These are phyloP conservation scores for Pulveroboletus sp. DNA, from an alignment of 768 basidiomycete species.

Conservation along the genomic window DNA sequence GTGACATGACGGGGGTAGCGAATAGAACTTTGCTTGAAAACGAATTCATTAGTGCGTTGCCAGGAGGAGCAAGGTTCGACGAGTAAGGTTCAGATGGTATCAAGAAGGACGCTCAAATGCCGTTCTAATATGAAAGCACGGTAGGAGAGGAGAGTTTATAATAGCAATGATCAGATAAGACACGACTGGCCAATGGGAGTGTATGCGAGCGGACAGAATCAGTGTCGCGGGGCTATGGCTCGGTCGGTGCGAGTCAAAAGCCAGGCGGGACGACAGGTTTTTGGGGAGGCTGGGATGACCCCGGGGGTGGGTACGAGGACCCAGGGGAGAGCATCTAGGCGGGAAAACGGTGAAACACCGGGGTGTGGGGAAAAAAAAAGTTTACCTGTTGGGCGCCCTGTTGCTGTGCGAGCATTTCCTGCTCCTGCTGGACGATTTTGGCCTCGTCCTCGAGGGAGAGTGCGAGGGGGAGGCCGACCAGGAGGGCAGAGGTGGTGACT, in stretches of 20 bases:
- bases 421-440: slow-evolving; percentile 89
- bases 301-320: slow-evolving; percentile 54
- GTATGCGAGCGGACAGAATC: slow-evolving; percentile 6
- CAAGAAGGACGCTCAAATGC: slow-evolving; percentile 23
- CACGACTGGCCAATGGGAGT: slow-evolving; percentile 17
- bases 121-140: slow-evolving; percentile 20
- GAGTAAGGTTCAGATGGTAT: slow-evolving; percentile 7
- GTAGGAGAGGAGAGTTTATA: slow-evolving; percentile 25
- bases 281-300: slow-evolving; percentile 32
- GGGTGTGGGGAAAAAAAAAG: slow-evolving; percentile 13
- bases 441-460: slow-evolving; percentile 95
- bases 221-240: slow-evolving; percentile 2
- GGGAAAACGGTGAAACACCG: slow-evolving; percentile 12
- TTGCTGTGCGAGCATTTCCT: slow-evolving; percentile 90
- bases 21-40: slow-evolving; percentile 23
- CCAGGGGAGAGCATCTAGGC: slow-evolving; percentile 69
- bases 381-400: slow-evolving; percentile 86
- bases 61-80: slow-evolving; percentile 22
- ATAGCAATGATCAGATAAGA: slow-evolving; percentile 27
- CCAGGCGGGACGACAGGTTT: slow-evolving; percentile 79
- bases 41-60: slow-evolving; percentile 29
- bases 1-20: slow-evolving; percentile 17
- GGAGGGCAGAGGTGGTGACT: slow-evolving; percentile 86
- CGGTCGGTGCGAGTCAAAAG: slow-evolving; percentile 47
- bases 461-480: slow-evolving; percentile 91